Evolutionary conservation across 495 filamentous ascomycete species (phyloP), one percentile per base, ranked within the genome.

Genomic region (Hypoxylon perforatum): DNA sequence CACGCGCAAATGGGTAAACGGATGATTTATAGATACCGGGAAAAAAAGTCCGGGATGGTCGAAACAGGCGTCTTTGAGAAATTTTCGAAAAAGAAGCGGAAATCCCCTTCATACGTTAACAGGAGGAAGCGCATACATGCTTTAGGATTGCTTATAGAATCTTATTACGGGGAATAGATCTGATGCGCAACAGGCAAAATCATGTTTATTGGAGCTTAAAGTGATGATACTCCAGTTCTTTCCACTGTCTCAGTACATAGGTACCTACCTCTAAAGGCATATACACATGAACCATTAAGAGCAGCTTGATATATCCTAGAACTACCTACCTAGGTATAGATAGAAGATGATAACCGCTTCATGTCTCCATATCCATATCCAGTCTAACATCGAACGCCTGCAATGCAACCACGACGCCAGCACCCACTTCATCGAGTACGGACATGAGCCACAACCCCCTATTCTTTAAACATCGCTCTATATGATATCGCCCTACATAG

Each of bases 381-480:
- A 21, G 36, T 68, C 65, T 63, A 63, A 41, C n/a, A 56, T 33
- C 33, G 19, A 67, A 67, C 65, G 65, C 65, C 59, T 60, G 55
- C 55, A 60, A 69, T 69, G 65, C 65, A 63, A 63, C 48, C 53
- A 50, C 59, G 65, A 68, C 65, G 65, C 65, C 58, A 17, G 36
- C 36, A 53, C 46, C 18, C 55, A 45, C 10, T n/a, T n/a, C n/a
- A 35, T 25, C 49, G 41, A 65, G 21, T 56, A 45, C 47, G 47
- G 23, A 50, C 25, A 35, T 45, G 39, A 28, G 10, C 11, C 38
- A 17, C 22, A 45, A 28, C 14, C 35, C 30, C 52, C n/a, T n/a
- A 22, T 45, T 67, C 53, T 45, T 28, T 3, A 58, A 54, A 35
- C 46, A 3, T 41, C 14, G 8, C 4, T 11, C 25, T 28, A 28